Percentiles rank a stretch among this genome's conserved stretches.
Evolutionary conservation across 495 filamentous ascomycete genomes (phyloP).

Genomic region (Talaromyces stipitatus): DNA sequence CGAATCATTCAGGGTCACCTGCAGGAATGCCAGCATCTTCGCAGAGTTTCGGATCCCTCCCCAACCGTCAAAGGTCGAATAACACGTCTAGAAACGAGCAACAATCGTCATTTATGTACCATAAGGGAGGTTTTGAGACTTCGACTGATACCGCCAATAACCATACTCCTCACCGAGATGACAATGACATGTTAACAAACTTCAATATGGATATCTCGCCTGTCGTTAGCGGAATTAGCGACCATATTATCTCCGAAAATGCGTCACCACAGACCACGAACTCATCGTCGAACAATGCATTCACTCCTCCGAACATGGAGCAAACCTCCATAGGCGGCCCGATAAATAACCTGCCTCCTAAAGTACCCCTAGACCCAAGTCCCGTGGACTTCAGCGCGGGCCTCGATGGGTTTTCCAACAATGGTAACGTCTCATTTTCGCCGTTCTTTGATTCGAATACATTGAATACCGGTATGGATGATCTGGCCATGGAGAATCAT

Average conservation of each 20-base stretch:
- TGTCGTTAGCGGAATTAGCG: constrained; percentile 17
- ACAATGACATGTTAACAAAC: constrained; percentile 6
- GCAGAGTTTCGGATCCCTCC: constrained; percentile 16
- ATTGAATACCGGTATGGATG: constrained; percentile 7
- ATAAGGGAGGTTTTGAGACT: background rate
- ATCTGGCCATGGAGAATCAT: constrained; percentile 11
- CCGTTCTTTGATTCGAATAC: background rate
- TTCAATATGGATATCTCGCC: constrained; percentile 23
- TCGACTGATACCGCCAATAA: background rate
- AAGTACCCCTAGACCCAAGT: background rate
- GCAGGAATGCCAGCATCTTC: background rate
- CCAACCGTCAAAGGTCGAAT: constrained; percentile 16
- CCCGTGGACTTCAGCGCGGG: constrained; percentile 10
- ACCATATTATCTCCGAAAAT: constrained; percentile 23
- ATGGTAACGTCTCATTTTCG: background rate
- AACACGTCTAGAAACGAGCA: background rate
- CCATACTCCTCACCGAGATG: constrained; percentile 6
- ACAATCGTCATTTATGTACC: background rate
- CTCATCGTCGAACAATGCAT: constrained; percentile 28
- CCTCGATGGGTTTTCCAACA: background rate
- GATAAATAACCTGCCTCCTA: background rate
- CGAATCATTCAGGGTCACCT: background rate
- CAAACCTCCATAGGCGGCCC: constrained; percentile 12
- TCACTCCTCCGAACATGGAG: constrained; percentile 19
- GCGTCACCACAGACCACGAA: constrained; percentile 29